Evolutionary conservation across 129 eudicot species (phyloP).

Genomic region (Chrysanthemum seticuspe): DNA sequence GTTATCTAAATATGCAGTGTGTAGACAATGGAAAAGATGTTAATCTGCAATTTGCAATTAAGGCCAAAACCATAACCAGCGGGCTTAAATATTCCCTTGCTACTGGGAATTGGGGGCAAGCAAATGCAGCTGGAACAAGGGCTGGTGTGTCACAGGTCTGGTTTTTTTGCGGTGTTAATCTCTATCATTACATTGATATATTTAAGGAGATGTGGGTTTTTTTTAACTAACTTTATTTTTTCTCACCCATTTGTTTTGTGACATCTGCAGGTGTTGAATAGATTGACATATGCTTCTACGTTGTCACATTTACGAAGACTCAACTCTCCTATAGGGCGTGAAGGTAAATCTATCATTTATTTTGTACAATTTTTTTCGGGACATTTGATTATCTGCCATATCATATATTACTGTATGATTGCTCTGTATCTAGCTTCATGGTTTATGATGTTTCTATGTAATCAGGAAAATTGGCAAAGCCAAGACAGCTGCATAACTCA

Average conservation of each 20-base stretch:
- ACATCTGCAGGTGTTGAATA: conserved; percentile 74
- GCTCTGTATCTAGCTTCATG: conserved; percentile 1
- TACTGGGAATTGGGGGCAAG: conserved; percentile 98
- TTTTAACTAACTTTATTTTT: neutral
- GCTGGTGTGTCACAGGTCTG: conserved; percentile 91
- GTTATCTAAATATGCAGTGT: conserved; percentile 40
- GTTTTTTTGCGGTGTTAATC: neutral
- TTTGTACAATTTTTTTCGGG: neutral
- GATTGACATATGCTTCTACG: conserved; percentile 93
- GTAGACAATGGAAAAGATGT: conserved; percentile 91
- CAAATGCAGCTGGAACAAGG: conserved; percentile 95
- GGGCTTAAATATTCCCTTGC: conserved; percentile 94
- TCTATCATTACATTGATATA: neutral
- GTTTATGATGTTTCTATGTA: neutral
- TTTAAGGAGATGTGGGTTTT: conserved; percentile 10
- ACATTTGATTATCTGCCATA: conserved; percentile 9
- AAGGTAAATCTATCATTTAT: conserved; percentile 45
- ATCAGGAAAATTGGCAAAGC: conserved; percentile 88
- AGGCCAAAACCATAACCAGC: conserved; percentile 94
- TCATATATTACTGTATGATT: neutral
- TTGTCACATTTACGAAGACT: conserved; percentile 89
- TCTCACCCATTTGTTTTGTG: conserved; percentile 14
- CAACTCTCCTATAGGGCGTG: conserved; percentile 96
- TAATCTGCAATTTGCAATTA: conserved; percentile 92
- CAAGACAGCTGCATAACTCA: conserved; percentile 93